Percentiles rank a stretch among this genome's conserved stretches.
These are phyloP conservation scores for Calonectria naviculata DNA, from an alignment of 2,329 filamentous ascomycete genomes.

Conservation along the genomic window DNA sequence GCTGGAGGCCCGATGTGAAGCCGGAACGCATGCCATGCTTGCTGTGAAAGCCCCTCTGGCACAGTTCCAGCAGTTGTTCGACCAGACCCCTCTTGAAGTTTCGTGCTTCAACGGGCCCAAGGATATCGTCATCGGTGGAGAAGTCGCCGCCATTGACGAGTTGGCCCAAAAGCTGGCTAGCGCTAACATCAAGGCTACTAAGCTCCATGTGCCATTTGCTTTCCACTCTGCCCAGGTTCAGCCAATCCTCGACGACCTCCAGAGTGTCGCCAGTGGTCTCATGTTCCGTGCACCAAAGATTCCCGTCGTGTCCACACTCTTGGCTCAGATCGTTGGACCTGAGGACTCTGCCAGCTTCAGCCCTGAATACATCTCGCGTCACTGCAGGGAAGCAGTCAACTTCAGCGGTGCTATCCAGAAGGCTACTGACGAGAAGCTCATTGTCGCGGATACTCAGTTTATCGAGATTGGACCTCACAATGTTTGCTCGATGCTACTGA, in stretches of 20 bases:
- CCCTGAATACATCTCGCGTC: neutral
- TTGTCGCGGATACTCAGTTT: neutral
- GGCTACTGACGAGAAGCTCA: neutral
- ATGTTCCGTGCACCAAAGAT: neutral
- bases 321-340: neutral
- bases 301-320: slow-evolving; percentile 12
- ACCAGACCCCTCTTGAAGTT: slow-evolving; percentile 43
- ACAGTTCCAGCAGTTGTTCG: slow-evolving; percentile 19
- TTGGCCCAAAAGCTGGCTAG: neutral
- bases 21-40: slow-evolving; percentile 46
- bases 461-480: slow-evolving; percentile 12
- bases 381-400: slow-evolving; percentile 2
- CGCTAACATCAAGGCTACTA: slow-evolving; percentile 41
- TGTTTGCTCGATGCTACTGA: neutral
- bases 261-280: slow-evolving; percentile 29
- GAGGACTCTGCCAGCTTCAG: neutral
- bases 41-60: slow-evolving; percentile 31
- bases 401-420: slow-evolving; percentile 1
- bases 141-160: slow-evolving; percentile 6
- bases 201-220: slow-evolving; percentile 47
- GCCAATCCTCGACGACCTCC: slow-evolving; percentile 59
- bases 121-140: slow-evolving; percentile 61
- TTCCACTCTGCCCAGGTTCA: slow-evolving; percentile 51
- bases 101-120: slow-evolving; percentile 72
- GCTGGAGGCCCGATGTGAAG: slow-evolving; percentile 64